Evolutionary conservation across 495 filamentous ascomycete species (phyloP), one percentile per base, ranked within the genome.

Genomic region (Penicillium roqueforti): DNA sequence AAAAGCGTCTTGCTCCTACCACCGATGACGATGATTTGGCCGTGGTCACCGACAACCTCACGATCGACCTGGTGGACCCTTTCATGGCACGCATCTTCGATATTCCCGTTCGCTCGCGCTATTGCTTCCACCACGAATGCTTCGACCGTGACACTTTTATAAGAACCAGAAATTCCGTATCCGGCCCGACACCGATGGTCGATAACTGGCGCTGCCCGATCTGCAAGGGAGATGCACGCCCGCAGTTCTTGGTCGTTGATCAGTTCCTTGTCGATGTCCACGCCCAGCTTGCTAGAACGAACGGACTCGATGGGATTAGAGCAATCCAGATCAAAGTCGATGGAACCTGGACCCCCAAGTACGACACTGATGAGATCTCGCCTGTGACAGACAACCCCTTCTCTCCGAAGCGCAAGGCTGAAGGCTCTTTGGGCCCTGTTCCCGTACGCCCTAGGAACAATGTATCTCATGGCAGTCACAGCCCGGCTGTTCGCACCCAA

Each of bases 81-180:
- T 91, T 88, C 67, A 84, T 76, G 44, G 76, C 82, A 0, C 69
- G 68, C 3, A 81, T 95, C n/a, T 91, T 87, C 62, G 71, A 80
- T 3, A 71, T 79, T 0, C 91, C 91, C 3, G 88, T 81, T 6
- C 84, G 91, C 16, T 83, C 88, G 13, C 69, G 56, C 6, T 42
- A 40, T 14, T 87, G 84, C 66, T 69, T 70, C 6, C 92, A 97
- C 65, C 70, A 82, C 32, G 89, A 96, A 68, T 95, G 89, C 65
- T 96, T 97, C 64, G 92, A 97, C 65, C 84, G 93, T 20, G 81
- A 89, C 23, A 90, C 81, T 0, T 96, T 87, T 71, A 77, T 97
- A 11, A 62, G 72, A 13, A 90, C 87, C 0, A 79, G 86, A 69
- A 63, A 69, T 67, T 55, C 72, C 65, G 51, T 60, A 59, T 53